Percentiles rank a stretch among this genome's conserved stretches.
phyloP scores from a whole-genome alignment of 163 green algal species.

The Volvox carteri region DNA sequence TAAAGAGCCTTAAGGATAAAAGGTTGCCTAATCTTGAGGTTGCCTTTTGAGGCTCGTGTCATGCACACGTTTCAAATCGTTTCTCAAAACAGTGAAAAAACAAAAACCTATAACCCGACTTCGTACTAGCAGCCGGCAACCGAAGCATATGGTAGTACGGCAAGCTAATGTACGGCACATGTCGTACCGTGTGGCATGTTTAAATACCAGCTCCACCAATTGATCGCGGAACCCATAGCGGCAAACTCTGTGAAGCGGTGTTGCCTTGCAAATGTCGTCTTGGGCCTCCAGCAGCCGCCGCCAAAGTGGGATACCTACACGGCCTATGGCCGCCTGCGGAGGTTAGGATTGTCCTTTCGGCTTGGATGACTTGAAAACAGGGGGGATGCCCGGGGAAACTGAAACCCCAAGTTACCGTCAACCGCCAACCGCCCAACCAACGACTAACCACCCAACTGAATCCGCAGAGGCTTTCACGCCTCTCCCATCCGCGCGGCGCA shows the following conservation, averaged over 20 bases:
- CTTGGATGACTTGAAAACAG: too few relatives aligned
- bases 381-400: background rate
- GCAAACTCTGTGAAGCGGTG: slow-evolving; percentile 1
- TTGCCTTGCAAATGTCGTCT: background rate
- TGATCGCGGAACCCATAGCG: background rate
- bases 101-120: too few relatives aligned
- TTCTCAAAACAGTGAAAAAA: too few relatives aligned
- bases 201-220: slow-evolving; percentile 27
- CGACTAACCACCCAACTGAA: too few relatives aligned
- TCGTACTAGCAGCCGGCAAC: too few relatives aligned
- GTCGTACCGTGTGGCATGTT: background rate
- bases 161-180: background rate
- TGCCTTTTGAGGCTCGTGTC: background rate
- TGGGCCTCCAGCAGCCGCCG: slow-evolving; percentile 1
- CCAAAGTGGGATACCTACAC: background rate
- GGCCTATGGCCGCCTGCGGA: background rate
- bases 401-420: background rate
- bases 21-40: background rate
- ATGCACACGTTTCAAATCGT: background rate
- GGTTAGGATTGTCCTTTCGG: too few relatives aligned
- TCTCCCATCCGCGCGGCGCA: too few relatives aligned
- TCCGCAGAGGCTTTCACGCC: too few relatives aligned
- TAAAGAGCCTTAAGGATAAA: background rate
- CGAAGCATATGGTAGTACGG: background rate
- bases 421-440: background rate